Conservation (phyloP, 139 green algal genomes). For the Chlorella sp. region DNA sequence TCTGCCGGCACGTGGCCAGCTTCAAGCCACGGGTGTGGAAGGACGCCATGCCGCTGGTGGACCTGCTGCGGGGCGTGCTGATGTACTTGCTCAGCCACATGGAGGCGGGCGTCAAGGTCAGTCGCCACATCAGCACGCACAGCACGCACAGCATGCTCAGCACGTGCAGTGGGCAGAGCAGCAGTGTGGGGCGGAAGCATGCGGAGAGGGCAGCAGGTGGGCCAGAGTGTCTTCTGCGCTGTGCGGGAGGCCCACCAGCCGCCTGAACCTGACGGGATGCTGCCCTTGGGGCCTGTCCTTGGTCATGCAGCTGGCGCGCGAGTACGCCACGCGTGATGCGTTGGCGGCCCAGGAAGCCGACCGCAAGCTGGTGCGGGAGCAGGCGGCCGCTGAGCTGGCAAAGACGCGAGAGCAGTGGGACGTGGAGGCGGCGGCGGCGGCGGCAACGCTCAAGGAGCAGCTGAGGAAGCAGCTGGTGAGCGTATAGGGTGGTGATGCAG, state of each 20-base stretch:
- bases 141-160: too few relatives aligned
- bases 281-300: background rate
- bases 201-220: too few relatives aligned
- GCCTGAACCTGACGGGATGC: too few relatives aligned
- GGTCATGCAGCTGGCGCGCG: constrained; percentile 1
- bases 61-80: constrained; percentile 36
- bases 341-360: background rate
- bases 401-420: background rate
- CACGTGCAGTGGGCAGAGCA: too few relatives aligned
- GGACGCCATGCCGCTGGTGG: constrained; percentile 33
- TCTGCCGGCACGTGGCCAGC: constrained; percentile 21
- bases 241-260: too few relatives aligned
- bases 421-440: constrained; percentile 7
- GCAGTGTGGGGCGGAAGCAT: too few relatives aligned
- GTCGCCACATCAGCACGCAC: too few relatives aligned
- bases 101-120: background rate
- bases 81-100: constrained; percentile 24
- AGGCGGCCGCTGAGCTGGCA: background rate
- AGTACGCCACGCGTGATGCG: constrained; percentile 6
- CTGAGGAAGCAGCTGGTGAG: constrained; percentile 23
- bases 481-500: too few relatives aligned
- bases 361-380: background rate
- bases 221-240: too few relatives aligned
- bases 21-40: constrained; percentile 32
- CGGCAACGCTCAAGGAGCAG: constrained; percentile 12